These are phyloP conservation scores for Trametes polyzona DNA, from an alignment of 1,284 basidiomycete genomes.

Conservation along the genomic window DNA sequence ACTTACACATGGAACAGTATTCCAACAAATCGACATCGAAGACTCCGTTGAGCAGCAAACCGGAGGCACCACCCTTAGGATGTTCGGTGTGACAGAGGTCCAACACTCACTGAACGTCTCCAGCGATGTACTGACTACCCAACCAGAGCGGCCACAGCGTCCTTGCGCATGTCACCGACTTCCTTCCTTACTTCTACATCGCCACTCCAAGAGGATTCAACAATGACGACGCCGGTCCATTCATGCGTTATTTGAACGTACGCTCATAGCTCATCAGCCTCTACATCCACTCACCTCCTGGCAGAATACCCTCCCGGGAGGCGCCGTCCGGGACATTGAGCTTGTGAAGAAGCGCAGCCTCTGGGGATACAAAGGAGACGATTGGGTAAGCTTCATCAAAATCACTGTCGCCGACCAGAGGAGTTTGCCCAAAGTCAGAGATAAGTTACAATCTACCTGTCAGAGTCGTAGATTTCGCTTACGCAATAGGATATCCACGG, in stretches of 20 bases:
- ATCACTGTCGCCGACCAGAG: constrained; percentile 76
- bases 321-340: constrained; percentile 60
- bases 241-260: constrained; percentile 81
- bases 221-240: constrained; percentile 64
- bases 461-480: constrained; percentile 13
- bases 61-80: constrained; percentile 60
- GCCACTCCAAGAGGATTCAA: constrained; percentile 83
- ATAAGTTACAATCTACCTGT: constrained; percentile 56
- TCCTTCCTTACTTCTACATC: constrained; percentile 91
- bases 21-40: constrained; percentile 95
- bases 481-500: constrained; percentile 52
- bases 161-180: constrained; percentile 78
- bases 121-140: constrained; percentile 2
- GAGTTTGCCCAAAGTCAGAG: constrained; percentile 85
- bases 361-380: constrained; percentile 88
- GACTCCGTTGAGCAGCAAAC: constrained; percentile 58
- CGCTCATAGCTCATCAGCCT: constrained; percentile 31
- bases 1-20: constrained; percentile 51
- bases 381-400: constrained; percentile 81
- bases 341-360: constrained; percentile 74
- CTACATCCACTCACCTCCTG: not conserved
- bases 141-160: constrained; percentile 80
- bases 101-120: not conserved
- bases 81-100: constrained; percentile 89
- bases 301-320: constrained; percentile 37